Base-by-base conservation (phyloP, 768 basidiomycete species). In the Leucocoprinus sp. region DNA sequence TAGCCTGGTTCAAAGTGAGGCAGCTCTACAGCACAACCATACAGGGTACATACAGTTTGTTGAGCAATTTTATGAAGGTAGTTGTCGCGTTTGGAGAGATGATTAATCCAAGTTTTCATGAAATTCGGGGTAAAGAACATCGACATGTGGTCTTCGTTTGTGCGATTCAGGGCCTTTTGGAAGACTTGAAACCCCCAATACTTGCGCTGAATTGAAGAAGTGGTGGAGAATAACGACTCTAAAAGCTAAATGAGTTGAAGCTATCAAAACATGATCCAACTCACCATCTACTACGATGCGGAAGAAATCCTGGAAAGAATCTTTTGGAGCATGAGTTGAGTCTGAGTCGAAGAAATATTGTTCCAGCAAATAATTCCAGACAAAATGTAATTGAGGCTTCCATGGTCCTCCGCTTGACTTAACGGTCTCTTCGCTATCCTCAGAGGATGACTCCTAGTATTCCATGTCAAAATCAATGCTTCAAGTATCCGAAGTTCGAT, bases 111-210 rank as follows among this genome's bases (percentile, higher is more conserved):
- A 28, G 84, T 84, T 28, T 92, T 82, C 86, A 97, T 93, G 57
- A 96, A 88, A 60, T 96, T 93, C 55, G 84, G 84, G 15, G 89
- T 93, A 61, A 99, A 93, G 26, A 98, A 69, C 74, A 90, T 82
- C 0, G 89, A 84, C 54, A 95, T 70, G 43, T 78, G 82, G 36
- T 75, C 64, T 14, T 77, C 62, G 12, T 74, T 68, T 23, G 89
- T 73, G 28, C 80, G 79, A 12, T 76, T 73, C 33, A 96, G 67
- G 6, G 90, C 80, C 52, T 78, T 84, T 55, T 82, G 78, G 65
- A 97, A 88, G 15, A 95, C 75, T 54, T 85, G 83, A 67, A 98
- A 95, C n/a, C 93, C 95, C 85, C 90, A 93, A 57, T 84, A 90
- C 64, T 96, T 95, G 40, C 91, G 78, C 61, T 93, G 84, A 0